Conservation (phyloP, 805 yeast genomes). For the Hanseniaspora lachancei region DNA sequence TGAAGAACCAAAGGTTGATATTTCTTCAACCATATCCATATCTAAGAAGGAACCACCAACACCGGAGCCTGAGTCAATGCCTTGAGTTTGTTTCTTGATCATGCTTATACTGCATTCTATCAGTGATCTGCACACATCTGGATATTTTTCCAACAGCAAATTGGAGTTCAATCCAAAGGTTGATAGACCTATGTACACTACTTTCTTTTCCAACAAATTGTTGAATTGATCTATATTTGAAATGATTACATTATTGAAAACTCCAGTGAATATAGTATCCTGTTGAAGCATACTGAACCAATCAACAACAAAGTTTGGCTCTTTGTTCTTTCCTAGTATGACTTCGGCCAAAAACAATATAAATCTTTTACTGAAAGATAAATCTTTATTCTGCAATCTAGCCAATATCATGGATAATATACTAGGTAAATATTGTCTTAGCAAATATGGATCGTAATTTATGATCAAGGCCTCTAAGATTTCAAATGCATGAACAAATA, state of each 20-base stretch:
- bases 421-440: constrained; percentile 50
- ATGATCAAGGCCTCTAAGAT: constrained; percentile 57
- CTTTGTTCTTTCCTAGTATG: constrained; percentile 31
- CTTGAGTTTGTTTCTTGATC: constrained; percentile 21
- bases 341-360: constrained; percentile 48
- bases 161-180: constrained; percentile 30
- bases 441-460: constrained; percentile 36
- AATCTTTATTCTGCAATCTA: constrained; percentile 71
- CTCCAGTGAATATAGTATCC: constrained; percentile 40
- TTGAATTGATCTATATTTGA: constrained; percentile 35
- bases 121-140: constrained; percentile 31
- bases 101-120: constrained; percentile 31
- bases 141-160: constrained; percentile 32
- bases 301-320: constrained; percentile 41
- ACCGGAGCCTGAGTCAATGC: constrained; percentile 25
- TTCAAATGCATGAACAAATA: constrained; percentile 77
- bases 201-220: constrained; percentile 43
- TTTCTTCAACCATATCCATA: constrained; percentile 48
- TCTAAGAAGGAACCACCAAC: constrained; percentile 19
- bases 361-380: constrained; percentile 60
- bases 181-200: constrained; percentile 38
- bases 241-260: constrained; percentile 30
- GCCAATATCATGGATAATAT: constrained; percentile 66
- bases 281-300: constrained; percentile 63
- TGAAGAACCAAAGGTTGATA: constrained; percentile 72